phyloP scores from a whole-genome alignment of 2,329 filamentous ascomycete species.

The Diplodia mutila region DNA sequence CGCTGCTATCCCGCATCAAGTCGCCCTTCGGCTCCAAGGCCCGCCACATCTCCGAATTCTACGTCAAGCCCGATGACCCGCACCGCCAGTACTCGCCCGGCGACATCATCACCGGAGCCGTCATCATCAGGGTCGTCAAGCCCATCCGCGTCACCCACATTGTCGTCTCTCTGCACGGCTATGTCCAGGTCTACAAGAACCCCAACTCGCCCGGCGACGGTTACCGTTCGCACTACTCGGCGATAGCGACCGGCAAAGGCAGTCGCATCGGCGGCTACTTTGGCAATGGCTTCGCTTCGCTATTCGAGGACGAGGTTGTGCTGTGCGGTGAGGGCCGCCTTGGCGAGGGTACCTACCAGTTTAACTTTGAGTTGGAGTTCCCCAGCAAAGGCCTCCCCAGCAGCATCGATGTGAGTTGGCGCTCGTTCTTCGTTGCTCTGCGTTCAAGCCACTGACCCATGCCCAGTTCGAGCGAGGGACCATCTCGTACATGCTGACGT shows the following conservation, averaged over 20 bases:
- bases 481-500: slow-evolving; percentile 87
- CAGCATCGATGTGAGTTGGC: slow-evolving; percentile 80
- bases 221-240: slow-evolving; percentile 52
- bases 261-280: slow-evolving; percentile 62
- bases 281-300: slow-evolving; percentile 75
- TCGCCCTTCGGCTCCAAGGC: slow-evolving; percentile 58
- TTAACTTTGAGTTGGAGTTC: slow-evolving; percentile 75
- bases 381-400: slow-evolving; percentile 74
- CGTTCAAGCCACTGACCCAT: slow-evolving; percentile 29
- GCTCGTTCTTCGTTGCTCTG: neutral
- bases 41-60: slow-evolving; percentile 76
- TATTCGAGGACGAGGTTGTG: slow-evolving; percentile 82
- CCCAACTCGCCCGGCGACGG: slow-evolving; percentile 63
- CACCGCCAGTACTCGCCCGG: slow-evolving; percentile 76
- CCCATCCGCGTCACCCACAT: slow-evolving; percentile 79
- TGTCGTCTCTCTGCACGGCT: slow-evolving; percentile 76
- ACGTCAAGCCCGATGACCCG: slow-evolving; percentile 75
- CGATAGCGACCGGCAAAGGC: slow-evolving; percentile 59
- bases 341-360: slow-evolving; percentile 75
- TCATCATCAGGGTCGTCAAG: slow-evolving; percentile 73
- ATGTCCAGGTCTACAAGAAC: slow-evolving; percentile 76
- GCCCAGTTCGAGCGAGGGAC: slow-evolving; percentile 92
- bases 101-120: slow-evolving; percentile 73
- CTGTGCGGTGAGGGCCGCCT: slow-evolving; percentile 78
- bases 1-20: slow-evolving; percentile 58